phyloP scores from a whole-genome alignment of 768 basidiomycete species.

The Xerocomellus intermedius region DNA sequence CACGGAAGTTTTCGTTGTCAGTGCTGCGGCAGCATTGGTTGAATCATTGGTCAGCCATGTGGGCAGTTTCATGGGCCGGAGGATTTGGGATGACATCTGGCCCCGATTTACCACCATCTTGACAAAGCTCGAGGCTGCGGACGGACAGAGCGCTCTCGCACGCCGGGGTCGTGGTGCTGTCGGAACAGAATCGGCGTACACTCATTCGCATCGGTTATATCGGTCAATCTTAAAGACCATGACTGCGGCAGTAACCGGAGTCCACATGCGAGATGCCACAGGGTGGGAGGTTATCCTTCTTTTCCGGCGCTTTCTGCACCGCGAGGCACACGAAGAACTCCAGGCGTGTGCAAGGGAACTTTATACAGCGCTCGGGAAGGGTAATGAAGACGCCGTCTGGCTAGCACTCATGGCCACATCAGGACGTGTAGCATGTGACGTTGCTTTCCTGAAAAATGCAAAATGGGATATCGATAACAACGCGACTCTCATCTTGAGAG shows the following conservation, averaged over 20 bases:
- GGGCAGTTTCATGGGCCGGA: slow-evolving; percentile 82
- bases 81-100: slow-evolving; percentile 94
- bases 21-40: slow-evolving; percentile 71
- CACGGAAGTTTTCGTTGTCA: slow-evolving; percentile 73
- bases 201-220: slow-evolving; percentile 78
- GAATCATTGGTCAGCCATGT: slow-evolving; percentile 65
- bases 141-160: slow-evolving; percentile 64
- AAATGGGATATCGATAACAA: slow-evolving; percentile 63
- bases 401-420: slow-evolving; percentile 60
- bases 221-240: slow-evolving; percentile 74
- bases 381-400: slow-evolving; percentile 87
- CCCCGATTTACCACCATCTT: slow-evolving; percentile 72
- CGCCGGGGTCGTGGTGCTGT: slow-evolving; percentile 49
- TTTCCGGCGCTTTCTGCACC: slow-evolving; percentile 76
- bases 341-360: slow-evolving; percentile 63
- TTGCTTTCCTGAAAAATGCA: slow-evolving; percentile 51
- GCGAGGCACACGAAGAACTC: slow-evolving; percentile 67
- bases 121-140: slow-evolving; percentile 55
- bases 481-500: slow-evolving; percentile 28
- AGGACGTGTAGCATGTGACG: slow-evolving; percentile 39
- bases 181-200: slow-evolving; percentile 71
- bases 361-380: slow-evolving; percentile 55
- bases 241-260: slow-evolving; percentile 59
- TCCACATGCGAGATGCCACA: slow-evolving; percentile 66
- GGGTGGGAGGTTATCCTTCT: slow-evolving; percentile 80